These are phyloP conservation scores for Vitis labrusca DNA, from an alignment of 164 flowering plant genomes.

Conservation along the genomic window DNA sequence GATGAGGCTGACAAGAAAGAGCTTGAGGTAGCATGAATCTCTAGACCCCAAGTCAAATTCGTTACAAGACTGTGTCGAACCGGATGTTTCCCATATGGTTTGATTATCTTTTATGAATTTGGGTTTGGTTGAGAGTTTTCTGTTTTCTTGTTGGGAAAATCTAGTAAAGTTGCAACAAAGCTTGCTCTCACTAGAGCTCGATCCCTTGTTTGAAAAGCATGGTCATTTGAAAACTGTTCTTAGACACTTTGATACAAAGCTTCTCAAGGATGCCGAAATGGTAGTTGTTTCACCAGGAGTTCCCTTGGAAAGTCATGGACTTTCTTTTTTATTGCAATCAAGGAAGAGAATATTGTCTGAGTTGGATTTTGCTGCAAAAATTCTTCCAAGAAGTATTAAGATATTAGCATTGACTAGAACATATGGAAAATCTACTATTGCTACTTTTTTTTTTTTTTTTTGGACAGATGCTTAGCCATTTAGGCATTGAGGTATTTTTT, in stretches of 20 bases:
- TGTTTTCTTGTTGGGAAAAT: slow-evolving; percentile 20
- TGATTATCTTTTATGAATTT: too few relatives aligned
- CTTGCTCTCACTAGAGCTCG: slow-evolving; percentile 44
- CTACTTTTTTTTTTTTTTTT: slow-evolving; percentile 5
- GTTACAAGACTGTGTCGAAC: too few relatives aligned
- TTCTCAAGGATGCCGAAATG: slow-evolving; percentile 33
- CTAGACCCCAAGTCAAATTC: too few relatives aligned
- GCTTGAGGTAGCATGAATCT: too few relatives aligned
- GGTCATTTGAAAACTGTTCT: slow-evolving; percentile 30
- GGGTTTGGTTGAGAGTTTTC: too few relatives aligned
- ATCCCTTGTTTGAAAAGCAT: slow-evolving; percentile 23
- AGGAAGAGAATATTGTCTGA: slow-evolving; percentile 41
- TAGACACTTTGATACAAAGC: slow-evolving; percentile 24
- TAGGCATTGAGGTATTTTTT: slow-evolving; percentile 34
- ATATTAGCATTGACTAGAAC: slow-evolving; percentile 46
- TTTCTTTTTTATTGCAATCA: slow-evolving; percentile 31
- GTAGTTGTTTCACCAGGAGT: slow-evolving; percentile 52
- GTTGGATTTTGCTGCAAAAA: slow-evolving; percentile 48
- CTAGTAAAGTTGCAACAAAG: slow-evolving; percentile 39
- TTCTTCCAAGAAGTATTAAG: slow-evolving; percentile 28
- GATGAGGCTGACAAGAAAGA: too few relatives aligned
- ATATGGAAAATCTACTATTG: slow-evolving; percentile 50
- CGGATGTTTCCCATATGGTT: too few relatives aligned
- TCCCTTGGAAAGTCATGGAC: slow-evolving; percentile 35
- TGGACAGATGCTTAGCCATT: slow-evolving; percentile 34